Conservation (phyloP, 202 grass and related monocot genomes). For the Setaria viridis region DNA sequence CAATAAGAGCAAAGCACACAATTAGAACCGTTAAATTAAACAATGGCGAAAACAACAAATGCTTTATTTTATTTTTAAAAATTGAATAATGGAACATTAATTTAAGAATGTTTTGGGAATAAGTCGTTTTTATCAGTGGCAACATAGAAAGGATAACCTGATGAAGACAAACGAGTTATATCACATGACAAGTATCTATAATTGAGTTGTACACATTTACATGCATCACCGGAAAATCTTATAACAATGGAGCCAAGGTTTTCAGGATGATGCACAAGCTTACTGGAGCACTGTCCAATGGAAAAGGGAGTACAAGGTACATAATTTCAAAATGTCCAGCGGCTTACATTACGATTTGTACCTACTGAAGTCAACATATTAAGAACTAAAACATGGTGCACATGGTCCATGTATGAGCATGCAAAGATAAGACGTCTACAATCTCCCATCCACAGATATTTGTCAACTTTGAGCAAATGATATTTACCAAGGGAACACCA, state of each 20-base stretch:
- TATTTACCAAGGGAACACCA: background rate
- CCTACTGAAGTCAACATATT: background rate
- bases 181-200: background rate
- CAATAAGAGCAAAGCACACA: conserved; percentile 29
- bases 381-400: conserved; percentile 4
- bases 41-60: background rate
- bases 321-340: background rate
- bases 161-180: conserved; percentile 2
- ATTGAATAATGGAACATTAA: background rate
- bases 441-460: background rate
- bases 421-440: background rate
- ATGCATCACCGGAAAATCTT: background rate
- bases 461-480: background rate
- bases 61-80: background rate
- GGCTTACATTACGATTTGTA: background rate
- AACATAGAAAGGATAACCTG: background rate
- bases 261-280: background rate
- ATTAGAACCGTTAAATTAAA: conserved; percentile 28
- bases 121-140: conserved; percentile 5
- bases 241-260: background rate
- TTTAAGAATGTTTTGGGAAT: background rate
- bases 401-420: background rate
- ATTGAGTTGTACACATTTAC: background rate
- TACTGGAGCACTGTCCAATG: too few relatives aligned
- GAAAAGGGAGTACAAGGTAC: background rate